These are phyloP conservation scores for Blastomyces gilchristii DNA, from an alignment of 2,329 filamentous ascomycete species.

Conservation along the genomic window DNA sequence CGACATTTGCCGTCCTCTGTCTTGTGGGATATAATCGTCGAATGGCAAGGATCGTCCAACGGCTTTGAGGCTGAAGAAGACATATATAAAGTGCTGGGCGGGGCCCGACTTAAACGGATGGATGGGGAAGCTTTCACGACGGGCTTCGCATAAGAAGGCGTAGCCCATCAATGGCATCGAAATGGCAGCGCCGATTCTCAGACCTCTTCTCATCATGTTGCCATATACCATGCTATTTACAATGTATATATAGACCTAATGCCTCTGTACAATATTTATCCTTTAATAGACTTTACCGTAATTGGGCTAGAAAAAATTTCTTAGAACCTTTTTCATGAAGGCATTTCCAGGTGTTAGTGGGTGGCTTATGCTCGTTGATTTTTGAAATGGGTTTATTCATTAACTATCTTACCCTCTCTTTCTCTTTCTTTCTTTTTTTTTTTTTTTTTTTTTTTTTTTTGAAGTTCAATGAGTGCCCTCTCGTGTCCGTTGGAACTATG, in stretches of 20 bases:
- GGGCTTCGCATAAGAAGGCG: background rate
- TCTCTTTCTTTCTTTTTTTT: too few relatives aligned
- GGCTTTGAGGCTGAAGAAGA: constrained; percentile 16
- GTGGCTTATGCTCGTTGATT: too few relatives aligned
- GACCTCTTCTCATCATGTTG: background rate
- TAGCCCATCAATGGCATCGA: background rate
- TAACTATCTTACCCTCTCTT: too few relatives aligned
- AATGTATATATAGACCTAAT: background rate
- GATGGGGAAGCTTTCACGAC: constrained; percentile 3
- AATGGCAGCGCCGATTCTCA: background rate
- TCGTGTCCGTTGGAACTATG: too few relatives aligned
- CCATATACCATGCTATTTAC: background rate
- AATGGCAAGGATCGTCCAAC: constrained; percentile 26
- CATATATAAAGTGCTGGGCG: constrained; percentile 12
- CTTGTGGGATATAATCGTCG: constrained; percentile 28
- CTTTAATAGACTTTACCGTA: background rate
- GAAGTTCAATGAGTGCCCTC: too few relatives aligned
- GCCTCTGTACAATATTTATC: background rate
- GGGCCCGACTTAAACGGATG: constrained; percentile 1
- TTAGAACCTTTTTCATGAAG: background rate
- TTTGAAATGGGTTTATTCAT: too few relatives aligned
- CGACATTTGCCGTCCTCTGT: constrained; percentile 23
- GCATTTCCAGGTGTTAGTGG: too few relatives aligned
- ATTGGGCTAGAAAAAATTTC: background rate
- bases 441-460: too few relatives aligned